These are phyloP conservation scores for Myxozyma kluyveri DNA, from an alignment of 805 yeast genomes.

Conservation along the genomic window DNA sequence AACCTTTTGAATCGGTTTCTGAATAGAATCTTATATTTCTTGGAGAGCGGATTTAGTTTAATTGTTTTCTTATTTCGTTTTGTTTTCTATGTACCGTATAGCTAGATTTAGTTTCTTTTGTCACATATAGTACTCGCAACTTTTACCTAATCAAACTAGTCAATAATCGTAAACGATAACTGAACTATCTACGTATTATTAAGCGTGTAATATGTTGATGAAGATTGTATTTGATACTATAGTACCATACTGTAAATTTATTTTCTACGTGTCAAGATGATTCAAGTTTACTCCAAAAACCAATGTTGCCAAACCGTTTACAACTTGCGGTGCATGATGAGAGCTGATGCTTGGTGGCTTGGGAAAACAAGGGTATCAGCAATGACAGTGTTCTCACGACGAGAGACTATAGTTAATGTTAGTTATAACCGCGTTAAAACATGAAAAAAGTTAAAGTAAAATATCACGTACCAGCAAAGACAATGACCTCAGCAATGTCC, in stretches of 20 bases:
- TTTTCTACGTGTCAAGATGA: not conserved
- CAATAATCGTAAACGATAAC: not conserved
- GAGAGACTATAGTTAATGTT: conserved; percentile 42
- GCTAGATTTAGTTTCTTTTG: not conserved
- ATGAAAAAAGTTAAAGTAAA: not conserved
- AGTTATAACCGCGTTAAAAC: not conserved
- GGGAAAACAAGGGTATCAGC: conserved; percentile 85
- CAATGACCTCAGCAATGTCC: conserved; percentile 73
- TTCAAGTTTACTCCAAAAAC: not conserved
- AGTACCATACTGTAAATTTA: not conserved
- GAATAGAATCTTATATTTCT: conserved; percentile 6
- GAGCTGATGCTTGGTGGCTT: conserved; percentile 53
- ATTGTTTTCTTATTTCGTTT: not conserved
- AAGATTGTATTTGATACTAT: not conserved
- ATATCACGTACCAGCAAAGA: conserved; percentile 44
- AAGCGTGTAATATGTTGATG: not conserved
- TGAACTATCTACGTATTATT: not conserved
- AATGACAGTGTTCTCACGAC: conserved; percentile 68
- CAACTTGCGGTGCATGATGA: conserved; percentile 29
- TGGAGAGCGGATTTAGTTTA: not conserved
- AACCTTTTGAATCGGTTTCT: conserved; percentile 61
- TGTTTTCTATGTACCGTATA: not conserved
- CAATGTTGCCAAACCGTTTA: conserved; percentile 2
- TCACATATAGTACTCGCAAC: not conserved
- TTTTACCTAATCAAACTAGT: not conserved